Conservation (phyloP, 106 monocot genomes). For the Acorus calamus region DNA sequence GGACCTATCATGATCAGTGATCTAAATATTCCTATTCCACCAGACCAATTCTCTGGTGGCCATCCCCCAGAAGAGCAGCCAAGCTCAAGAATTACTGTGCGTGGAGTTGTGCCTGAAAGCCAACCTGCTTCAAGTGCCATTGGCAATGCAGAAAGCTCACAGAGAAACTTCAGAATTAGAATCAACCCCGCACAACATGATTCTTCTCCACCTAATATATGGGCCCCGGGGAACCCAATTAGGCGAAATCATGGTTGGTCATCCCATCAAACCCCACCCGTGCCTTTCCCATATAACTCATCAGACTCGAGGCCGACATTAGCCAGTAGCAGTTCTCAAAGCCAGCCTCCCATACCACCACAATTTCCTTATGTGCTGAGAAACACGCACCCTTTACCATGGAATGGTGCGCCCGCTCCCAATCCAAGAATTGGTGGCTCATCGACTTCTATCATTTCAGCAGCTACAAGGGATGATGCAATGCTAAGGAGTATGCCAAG, state of each 20-base stretch:
- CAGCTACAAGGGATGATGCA: conserved; percentile 21
- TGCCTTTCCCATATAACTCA: conserved; percentile 12
- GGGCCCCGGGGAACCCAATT: conserved; percentile 18
- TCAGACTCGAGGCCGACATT: conserved; percentile 16
- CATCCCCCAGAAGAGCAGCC: conserved; percentile 20
- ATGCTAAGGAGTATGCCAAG: conserved; percentile 17
- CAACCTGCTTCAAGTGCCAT: conserved; percentile 12
- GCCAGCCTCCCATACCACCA: conserved; percentile 13
- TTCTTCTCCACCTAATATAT: conserved; percentile 20
- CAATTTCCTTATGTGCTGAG: conserved; percentile 17
- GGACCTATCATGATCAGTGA: conserved; percentile 11
- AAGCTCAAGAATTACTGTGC: conserved; percentile 13
- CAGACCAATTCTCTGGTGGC: conserved; percentile 15
- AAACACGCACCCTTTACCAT: conserved; percentile 9
- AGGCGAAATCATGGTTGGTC: conserved; percentile 25
- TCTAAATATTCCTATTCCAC: conserved; percentile 22
- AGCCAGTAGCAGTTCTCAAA: conserved; percentile 18
- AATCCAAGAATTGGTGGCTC: conserved; percentile 23
- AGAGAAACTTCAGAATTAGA: conserved; percentile 47
- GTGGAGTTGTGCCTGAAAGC: conserved; percentile 8
- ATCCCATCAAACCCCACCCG: conserved; percentile 25
- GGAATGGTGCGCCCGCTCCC: conserved; percentile 26
- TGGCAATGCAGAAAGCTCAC: conserved; percentile 31
- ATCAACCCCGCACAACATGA: conserved; percentile 31
- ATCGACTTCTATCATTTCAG: conserved; percentile 18